Conservation (phyloP, 768 basidiomycete species). For the Collybia mongolica region DNA sequence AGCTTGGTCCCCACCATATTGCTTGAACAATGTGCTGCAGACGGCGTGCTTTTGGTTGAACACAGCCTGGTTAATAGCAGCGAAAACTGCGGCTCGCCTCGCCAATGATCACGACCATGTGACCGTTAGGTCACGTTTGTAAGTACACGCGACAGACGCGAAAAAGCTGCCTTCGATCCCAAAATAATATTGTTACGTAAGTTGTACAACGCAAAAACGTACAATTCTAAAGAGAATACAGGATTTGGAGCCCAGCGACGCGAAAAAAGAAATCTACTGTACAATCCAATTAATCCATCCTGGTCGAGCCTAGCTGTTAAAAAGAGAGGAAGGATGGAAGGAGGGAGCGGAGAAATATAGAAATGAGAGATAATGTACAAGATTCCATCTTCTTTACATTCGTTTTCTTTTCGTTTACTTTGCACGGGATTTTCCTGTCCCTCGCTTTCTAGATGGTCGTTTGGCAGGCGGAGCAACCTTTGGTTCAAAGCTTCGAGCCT, state of each 20-base stretch:
- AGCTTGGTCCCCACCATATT: too few species aligned
- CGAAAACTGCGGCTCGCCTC: conserved; percentile 2
- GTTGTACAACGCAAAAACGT: conserved; percentile 6
- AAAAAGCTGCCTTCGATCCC: not conserved
- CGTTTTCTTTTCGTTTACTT: not conserved
- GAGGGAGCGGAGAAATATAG: not conserved
- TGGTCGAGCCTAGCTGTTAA: conserved; percentile 1
- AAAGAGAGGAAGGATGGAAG: conserved; percentile 6
- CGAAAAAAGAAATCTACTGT: not conserved
- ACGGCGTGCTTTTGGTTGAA: too few species aligned
- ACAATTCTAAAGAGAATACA: not conserved
- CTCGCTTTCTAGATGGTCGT: not conserved
- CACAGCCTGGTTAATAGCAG: too few species aligned
- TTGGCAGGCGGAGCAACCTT: not conserved
- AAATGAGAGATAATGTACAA: too few species aligned
- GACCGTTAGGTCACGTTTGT: conserved; percentile 14
- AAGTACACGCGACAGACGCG: conserved; percentile 7
- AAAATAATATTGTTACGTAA: conserved; percentile 3
- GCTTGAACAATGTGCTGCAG: not conserved
- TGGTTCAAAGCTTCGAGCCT: conserved; percentile 6
- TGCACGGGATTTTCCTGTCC: not conserved
- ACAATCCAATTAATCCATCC: conserved; percentile 9
- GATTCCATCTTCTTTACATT: too few species aligned
- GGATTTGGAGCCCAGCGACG: not conserved
- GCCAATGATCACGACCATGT: conserved; percentile 22